Percentiles rank a stretch among this genome's conserved stretches.
Conservation (phyloP, 2,329 filamentous ascomycete genomes). For the Xylaria arbuscula region DNA sequence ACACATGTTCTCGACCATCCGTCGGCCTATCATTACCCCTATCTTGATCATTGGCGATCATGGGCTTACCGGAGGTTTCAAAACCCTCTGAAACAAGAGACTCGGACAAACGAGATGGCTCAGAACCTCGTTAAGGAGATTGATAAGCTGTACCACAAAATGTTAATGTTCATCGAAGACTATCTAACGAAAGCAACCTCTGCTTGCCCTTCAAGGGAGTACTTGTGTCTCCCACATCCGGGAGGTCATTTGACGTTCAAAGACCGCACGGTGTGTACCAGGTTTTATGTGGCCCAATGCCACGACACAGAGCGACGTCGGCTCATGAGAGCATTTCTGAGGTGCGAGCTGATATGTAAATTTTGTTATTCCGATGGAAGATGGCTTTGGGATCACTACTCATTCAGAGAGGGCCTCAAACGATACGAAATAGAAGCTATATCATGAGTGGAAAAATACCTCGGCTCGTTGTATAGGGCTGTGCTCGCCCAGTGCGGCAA, state of each 20-base stretch:
- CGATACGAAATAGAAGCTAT: no score
- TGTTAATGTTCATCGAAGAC: slow-evolving; percentile 2
- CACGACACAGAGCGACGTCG: slow-evolving; percentile 14
- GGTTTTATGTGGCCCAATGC: slow-evolving; percentile 9
- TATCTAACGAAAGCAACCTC: slow-evolving; percentile 4
- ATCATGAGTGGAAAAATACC: no score
- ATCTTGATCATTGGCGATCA: neutral
- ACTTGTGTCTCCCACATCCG: neutral
- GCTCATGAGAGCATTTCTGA: slow-evolving; percentile 12
- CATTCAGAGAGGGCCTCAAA: no score
- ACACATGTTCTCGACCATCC: neutral
- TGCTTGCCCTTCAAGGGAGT: neutral
- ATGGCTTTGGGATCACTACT: no score
- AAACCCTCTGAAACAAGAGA: slow-evolving; percentile 2
- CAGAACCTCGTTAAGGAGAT: no score
- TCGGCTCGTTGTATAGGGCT: no score
- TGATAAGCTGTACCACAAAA: neutral
- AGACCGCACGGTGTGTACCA: slow-evolving; percentile 12
- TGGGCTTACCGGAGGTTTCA: neutral
- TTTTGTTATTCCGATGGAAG: slow-evolving; percentile 14
- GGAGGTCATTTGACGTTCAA: slow-evolving; percentile 1
- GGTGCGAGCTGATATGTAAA: slow-evolving; percentile 25
- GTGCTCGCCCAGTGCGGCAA: no score
- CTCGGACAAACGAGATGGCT: no score
- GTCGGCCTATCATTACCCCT: neutral